Evolutionary conservation across 2,329 filamentous ascomycete species (phyloP), one percentile per base, ranked within the genome.

Genomic region (Dothiorella sarmentorum): DNA sequence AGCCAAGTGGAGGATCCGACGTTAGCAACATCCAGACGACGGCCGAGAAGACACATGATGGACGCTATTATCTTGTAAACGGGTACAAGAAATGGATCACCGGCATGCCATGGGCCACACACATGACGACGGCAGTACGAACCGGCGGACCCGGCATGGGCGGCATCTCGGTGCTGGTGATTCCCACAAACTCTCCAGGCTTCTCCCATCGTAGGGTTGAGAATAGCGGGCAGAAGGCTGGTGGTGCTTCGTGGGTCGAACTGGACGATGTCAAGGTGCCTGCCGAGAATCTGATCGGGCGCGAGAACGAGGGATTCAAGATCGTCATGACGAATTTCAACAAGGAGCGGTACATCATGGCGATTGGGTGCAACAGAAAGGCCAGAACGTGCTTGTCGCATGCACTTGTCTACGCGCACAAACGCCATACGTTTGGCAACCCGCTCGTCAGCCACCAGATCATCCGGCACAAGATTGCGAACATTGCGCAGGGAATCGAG

Each of bases 61-160:
- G 89, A 45, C 86, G 87, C 70, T 81, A 86, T 73, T 88, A 86
- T 64, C 66, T 86, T 33, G 83, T 88, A n/a, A 86, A 85, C 59
- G 85, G 85, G 0, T 79, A 80, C 52, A 88, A 88, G 75, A 86
- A 86, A 68, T 86, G 84, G 84, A 87, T 88, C 63, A 87, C 85
- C 1, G 84, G 83, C 45, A 81, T 77, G 13, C 78, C 82, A 1
- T 84, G 78, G 76, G 82, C 85, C 11, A 79, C 84, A 49, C 84
- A 84, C 67, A 81, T 82, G 68, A 85, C 84, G 0, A 83, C 84
- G 11, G 85, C 84, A 2, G 83, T 85, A 4, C 76, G 84, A 6
- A 86, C 83, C 1, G 82, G 83, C 4, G 80, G 77, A 0, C 69
- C 77, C 0, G 84, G 84, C 10, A 75, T 75, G 55, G 64, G 65